phyloP scores from a whole-genome alignment of 2,329 filamentous ascomycete species.

The Daldinia sp. region DNA sequence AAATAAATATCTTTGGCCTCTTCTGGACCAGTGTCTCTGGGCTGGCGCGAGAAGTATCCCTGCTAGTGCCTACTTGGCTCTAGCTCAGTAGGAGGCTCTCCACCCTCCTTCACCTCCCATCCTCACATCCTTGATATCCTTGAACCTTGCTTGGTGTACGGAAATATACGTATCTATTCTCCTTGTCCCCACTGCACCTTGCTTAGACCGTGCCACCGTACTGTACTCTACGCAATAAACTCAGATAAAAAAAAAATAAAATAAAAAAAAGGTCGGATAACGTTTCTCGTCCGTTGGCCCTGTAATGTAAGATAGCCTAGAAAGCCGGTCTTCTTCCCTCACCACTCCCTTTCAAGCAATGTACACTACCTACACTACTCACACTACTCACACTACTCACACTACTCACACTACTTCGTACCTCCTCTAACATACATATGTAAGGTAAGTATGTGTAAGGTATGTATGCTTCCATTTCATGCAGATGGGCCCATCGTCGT shows the following conservation, averaged over 20 bases:
- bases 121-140: constrained; percentile 11
- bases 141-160: neutral
- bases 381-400: neutral
- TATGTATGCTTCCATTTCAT: constrained; percentile 36
- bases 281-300: neutral
- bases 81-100: constrained; percentile 11
- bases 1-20: constrained; percentile 26
- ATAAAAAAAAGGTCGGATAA: neutral
- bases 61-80: constrained; percentile 19
- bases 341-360: too few relatives aligned
- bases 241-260: too few relatives aligned
- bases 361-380: too few relatives aligned
- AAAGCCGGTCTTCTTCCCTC: neutral
- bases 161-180: constrained; percentile 8
- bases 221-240: neutral
- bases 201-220: neutral
- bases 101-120: constrained; percentile 9
- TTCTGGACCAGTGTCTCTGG: constrained; percentile 21
- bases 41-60: constrained; percentile 16
- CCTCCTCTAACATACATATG: constrained; percentile 1
- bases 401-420: neutral
- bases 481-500: constrained; percentile 41
- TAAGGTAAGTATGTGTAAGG: constrained; percentile 24
- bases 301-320: neutral
- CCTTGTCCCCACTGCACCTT: neutral